These are phyloP conservation scores for Sanghuangporus baumii DNA, from an alignment of 1,284 basidiomycete genomes.

Conservation along the genomic window DNA sequence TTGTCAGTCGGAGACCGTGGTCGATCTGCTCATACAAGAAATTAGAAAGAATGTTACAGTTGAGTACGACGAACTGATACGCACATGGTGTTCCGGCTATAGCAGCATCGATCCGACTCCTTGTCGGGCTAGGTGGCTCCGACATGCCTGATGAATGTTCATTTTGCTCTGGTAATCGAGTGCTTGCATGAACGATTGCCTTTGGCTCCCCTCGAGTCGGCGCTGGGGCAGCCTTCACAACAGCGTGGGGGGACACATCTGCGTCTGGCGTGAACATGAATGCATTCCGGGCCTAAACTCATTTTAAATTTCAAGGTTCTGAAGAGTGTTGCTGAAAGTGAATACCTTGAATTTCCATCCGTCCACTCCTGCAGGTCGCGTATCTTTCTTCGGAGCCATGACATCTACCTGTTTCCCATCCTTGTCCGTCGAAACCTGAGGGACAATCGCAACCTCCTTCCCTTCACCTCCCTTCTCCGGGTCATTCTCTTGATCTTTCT, in stretches of 20 bases:
- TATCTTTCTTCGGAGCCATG: slow-evolving; percentile 72
- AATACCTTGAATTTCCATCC: slow-evolving; percentile 85
- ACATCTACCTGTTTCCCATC: slow-evolving; percentile 46
- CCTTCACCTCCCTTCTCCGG: slow-evolving; percentile 27
- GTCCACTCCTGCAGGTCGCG: slow-evolving; percentile 62
- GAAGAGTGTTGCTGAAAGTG: background rate
- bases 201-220: slow-evolving; percentile 50
- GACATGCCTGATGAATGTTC: slow-evolving; percentile 39
- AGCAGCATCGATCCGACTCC: slow-evolving; percentile 83
- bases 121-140: slow-evolving; percentile 78
- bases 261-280: slow-evolving; percentile 93
- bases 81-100: slow-evolving; percentile 78
- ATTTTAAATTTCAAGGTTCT: no score
- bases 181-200: slow-evolving; percentile 72
- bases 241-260: slow-evolving; percentile 74
- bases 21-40: slow-evolving; percentile 38
- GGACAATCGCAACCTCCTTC: slow-evolving; percentile 24
- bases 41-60: slow-evolving; percentile 11
- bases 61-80: slow-evolving; percentile 22
- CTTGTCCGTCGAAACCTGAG: slow-evolving; percentile 17
- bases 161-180: slow-evolving; percentile 69
- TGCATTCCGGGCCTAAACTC: slow-evolving; percentile 85
- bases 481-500: slow-evolving; percentile 20
- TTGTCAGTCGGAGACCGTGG: slow-evolving; percentile 51
- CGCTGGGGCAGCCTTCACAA: slow-evolving; percentile 27